Percentiles rank a stretch among this genome's conserved stretches.
phyloP scores from a whole-genome alignment of 306 rosid species.

The Citrullus mucosospermus region DNA sequence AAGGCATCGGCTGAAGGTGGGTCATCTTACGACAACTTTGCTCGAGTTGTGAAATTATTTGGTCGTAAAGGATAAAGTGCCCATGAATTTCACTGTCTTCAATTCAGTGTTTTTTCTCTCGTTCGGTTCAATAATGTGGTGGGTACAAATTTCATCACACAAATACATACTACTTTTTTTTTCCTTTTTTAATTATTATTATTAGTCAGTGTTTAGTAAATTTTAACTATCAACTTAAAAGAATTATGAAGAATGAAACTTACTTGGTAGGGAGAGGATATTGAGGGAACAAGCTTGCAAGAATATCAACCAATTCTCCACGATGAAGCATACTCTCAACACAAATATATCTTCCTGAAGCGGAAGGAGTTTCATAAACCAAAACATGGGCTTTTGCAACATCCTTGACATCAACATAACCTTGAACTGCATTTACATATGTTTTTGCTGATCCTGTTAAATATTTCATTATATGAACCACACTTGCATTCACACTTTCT shows the following conservation, averaged over 20 bases:
- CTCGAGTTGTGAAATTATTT: neutral
- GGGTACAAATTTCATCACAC: too few species aligned
- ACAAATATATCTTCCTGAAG: slow-evolving; percentile 66
- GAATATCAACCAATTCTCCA: slow-evolving; percentile 64
- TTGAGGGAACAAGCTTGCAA: slow-evolving; percentile 58
- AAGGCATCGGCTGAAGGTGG: slow-evolving; percentile 18
- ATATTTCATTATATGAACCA: slow-evolving; percentile 56
- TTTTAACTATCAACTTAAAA: too few species aligned
- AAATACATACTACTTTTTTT: too few species aligned
- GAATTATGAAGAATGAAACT: neutral
- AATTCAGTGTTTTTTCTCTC: too few species aligned
- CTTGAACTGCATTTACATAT: slow-evolving; percentile 62
- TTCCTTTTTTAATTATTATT: too few species aligned
- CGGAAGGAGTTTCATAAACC: slow-evolving; percentile 49
- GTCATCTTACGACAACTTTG: slow-evolving; percentile 11
- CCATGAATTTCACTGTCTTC: too few species aligned
- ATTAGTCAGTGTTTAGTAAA: too few species aligned
- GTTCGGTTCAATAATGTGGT: too few species aligned
- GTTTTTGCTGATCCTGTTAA: slow-evolving; percentile 70
- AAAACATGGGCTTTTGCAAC: slow-evolving; percentile 71
- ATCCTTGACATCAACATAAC: slow-evolving; percentile 63
- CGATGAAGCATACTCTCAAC: slow-evolving; percentile 65
- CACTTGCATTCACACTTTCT: slow-evolving; percentile 62
- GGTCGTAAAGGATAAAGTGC: too few species aligned
- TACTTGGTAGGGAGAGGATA: slow-evolving; percentile 78